Evolutionary conservation across 495 filamentous ascomycete species (phyloP).

Genomic region (Massariosphaeria phaeospora): DNA sequence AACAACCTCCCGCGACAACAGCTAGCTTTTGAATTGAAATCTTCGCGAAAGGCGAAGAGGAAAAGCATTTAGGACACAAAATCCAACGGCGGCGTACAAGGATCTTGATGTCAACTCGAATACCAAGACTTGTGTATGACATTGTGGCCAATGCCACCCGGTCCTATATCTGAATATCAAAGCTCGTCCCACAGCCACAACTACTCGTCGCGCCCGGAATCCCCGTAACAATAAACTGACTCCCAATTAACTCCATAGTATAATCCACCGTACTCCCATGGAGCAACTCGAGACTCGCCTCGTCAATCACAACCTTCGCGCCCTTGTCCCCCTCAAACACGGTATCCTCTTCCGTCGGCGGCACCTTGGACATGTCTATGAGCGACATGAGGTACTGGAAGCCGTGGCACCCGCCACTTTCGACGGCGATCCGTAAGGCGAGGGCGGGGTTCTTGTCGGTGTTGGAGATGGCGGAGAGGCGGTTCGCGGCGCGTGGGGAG

Average conservation of each 20-base stretch:
- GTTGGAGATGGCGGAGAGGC: constrained; percentile 64
- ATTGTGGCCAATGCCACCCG: background rate
- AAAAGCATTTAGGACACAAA: too few species aligned
- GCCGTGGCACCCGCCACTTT: constrained; percentile 90
- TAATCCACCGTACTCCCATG: constrained; percentile 93
- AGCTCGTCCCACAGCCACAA: constrained; percentile 97
- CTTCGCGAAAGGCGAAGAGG: too few species aligned
- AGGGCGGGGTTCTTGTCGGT: constrained; percentile 76
- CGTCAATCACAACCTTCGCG: constrained; percentile 86
- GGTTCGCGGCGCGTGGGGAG: constrained; percentile 70
- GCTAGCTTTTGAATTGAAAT: too few species aligned
- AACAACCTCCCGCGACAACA: too few species aligned
- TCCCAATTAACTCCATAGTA: constrained; percentile 94
- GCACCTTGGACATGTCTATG: constrained; percentile 53
- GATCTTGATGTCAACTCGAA: too few species aligned
- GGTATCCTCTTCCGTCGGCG: constrained; percentile 68
- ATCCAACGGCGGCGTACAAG: background rate
- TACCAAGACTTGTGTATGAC: too few species aligned
- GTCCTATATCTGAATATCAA: constrained; percentile 68
- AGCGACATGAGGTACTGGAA: constrained; percentile 96
- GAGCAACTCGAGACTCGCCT: constrained; percentile 77
- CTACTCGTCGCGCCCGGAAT: constrained; percentile 88
- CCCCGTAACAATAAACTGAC: constrained; percentile 93
- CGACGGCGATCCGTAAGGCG: constrained; percentile 82
- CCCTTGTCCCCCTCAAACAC: constrained; percentile 51